Evolutionary conservation across 1,139 yeast species (phyloP), one percentile per base, ranked within the genome.

Genomic region (Hansenula lynferdii): DNA sequence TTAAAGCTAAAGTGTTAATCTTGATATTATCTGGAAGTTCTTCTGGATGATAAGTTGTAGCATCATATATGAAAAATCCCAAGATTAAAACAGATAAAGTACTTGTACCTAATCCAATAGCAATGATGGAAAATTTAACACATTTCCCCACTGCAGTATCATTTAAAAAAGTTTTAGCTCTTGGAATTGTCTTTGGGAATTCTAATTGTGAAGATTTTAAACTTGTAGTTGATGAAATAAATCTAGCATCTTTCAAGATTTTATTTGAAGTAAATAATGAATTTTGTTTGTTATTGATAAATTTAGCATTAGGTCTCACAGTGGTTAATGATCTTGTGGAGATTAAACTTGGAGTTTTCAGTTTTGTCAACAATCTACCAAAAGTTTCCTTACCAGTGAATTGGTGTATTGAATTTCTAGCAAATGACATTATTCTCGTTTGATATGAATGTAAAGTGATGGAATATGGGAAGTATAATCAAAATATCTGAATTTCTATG

Each of bases 1-100:
- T 52, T 31, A 78, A 53, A 1, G 84, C 81, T 20, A 66, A 60
- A 15, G 61, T 56, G 7, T 80, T 72, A 17, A 79, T 70, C 19
- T 57, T 61, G 34, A 72, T 61, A 22, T 57, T 57, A 7, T 58
- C 61, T 26, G 64, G 59, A 11, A 65, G 54, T 8, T 60, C 64
- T 21, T 65, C 63, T 10, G 64, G 63, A 16, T 61, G 48, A 41
- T 70, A 80, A 9, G 85, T 79, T n/a, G 80, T 71, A 20, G 77
- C 66, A 56, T 80, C 85, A 51, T 78, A 79, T 34, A 76, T 50
- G 57, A 80, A 77, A 56, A 79, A 74, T 1, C 65, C 71, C 5
- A 62, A 59, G 16, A 72, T 31, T 4, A 68, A 53, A 6, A 60
- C 42, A 3, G 60, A 53, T 19, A 71, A 43, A 1, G 73, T 57